Evolutionary conservation across 495 filamentous ascomycete species (phyloP).

Genomic region (Chlorociboria aeruginascens): DNA sequence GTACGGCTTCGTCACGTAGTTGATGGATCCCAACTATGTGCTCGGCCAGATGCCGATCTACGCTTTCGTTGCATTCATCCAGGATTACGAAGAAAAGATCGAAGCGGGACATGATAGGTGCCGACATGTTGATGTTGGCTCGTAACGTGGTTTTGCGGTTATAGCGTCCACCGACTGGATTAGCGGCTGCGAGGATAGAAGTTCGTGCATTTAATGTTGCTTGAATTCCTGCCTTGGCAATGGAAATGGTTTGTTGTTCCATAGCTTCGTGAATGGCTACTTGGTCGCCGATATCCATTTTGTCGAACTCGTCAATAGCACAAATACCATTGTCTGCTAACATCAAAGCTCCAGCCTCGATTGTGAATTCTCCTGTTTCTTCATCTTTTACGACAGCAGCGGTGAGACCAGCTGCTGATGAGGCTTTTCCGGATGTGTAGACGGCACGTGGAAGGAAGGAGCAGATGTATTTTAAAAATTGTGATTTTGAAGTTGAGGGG

Average conservation of each 20-base stretch:
- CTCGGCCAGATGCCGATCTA: constrained; percentile 81
- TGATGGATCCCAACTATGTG: constrained; percentile 95
- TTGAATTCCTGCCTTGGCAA: constrained; percentile 97
- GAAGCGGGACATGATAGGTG: constrained; percentile 98
- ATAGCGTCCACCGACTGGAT: constrained; percentile 91
- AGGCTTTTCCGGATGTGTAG: constrained; percentile 96
- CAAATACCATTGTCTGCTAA: constrained; percentile 95
- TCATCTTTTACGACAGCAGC: constrained; percentile 96
- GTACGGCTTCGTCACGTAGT: constrained; percentile 77
- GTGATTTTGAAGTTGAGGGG: constrained; percentile 94
- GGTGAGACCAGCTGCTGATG: constrained; percentile 93
- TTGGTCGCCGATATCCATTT: constrained; percentile 97
- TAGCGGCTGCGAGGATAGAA: constrained; percentile 90
- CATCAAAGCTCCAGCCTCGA: constrained; percentile 97
- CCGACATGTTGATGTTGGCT: constrained; percentile 95
- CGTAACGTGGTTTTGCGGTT: constrained; percentile 90
- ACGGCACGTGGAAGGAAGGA: constrained; percentile 91
- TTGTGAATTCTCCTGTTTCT: constrained; percentile 97
- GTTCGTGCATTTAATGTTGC: constrained; percentile 94
- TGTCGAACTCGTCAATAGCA: constrained; percentile 98
- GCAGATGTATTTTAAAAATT: constrained; percentile 97
- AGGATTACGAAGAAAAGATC: constrained; percentile 98
- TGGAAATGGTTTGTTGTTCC: constrained; percentile 99
- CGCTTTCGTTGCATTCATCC: constrained; percentile 86
- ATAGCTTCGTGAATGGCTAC: constrained; percentile 99